A percentile compares a stretch with the other conserved stretches of the same genome.
Conservation (phyloP, 768 basidiomycete species). For the Lactifluus subvellereus region DNA sequence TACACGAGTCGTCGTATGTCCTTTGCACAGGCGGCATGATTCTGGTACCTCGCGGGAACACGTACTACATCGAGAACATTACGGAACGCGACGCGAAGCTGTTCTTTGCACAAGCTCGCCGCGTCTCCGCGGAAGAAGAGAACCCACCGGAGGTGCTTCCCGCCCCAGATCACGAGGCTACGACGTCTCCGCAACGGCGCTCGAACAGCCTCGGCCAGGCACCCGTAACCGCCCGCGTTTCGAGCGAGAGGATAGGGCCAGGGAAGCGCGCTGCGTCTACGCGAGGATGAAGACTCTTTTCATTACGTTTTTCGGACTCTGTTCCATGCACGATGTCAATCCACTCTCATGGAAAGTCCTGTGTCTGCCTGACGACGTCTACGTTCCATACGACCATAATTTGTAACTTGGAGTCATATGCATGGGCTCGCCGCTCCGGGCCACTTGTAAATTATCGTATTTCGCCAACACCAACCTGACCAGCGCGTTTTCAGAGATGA, state of each 20-base stretch:
- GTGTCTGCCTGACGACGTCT: neutral
- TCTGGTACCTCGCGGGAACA: constrained; percentile 91
- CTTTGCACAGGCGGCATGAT: constrained; percentile 83
- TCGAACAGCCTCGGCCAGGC: constrained; percentile 21
- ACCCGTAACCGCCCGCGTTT: constrained; percentile 14
- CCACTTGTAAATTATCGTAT: constrained; percentile 8
- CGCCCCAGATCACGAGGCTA: constrained; percentile 10
- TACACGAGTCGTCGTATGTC: constrained; percentile 74
- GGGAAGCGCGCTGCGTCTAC: constrained; percentile 13
- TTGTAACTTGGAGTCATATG: neutral
- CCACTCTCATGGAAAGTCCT: neutral
- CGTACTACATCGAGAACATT: constrained; percentile 87
- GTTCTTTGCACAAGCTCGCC: constrained; percentile 88
- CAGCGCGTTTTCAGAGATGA: neutral
- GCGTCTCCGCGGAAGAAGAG: constrained; percentile 35
- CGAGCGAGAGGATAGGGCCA: constrained; percentile 13
- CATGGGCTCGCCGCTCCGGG: neutral
- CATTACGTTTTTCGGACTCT: neutral
- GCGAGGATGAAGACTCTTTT: neutral
- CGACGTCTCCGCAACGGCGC: constrained; percentile 9
- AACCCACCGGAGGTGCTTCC: constrained; percentile 22
- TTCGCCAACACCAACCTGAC: neutral
- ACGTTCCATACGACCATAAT: neutral
- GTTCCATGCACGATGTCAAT: neutral
- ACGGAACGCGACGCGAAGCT: constrained; percentile 70